Base-by-base conservation (phyloP, 805 yeast species). In the Metschnikowia similis region DNA sequence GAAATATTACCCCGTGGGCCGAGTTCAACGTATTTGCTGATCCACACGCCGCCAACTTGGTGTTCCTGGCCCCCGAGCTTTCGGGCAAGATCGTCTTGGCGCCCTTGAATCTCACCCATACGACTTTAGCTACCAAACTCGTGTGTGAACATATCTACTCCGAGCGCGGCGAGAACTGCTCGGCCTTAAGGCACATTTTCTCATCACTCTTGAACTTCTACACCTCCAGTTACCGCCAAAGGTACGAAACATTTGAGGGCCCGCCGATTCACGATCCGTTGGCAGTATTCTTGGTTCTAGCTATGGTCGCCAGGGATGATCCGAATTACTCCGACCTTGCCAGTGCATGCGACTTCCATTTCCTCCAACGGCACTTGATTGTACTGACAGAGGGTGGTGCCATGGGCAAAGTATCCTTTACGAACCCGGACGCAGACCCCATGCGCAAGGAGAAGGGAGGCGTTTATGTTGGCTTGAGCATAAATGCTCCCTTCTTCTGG, bases 1-100 rank as follows among this genome's bases (percentile, higher is more conserved):
- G 84, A 1, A 82, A 82, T 57, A 59, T 68, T 48, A 75, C 82
- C 4, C 66, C 69, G 16, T 74, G 72, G 43, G 82, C 92, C 6
- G 96, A 89, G 63, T 89, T 87, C 71, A 89, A 89, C 65, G 74
- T 87, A 35, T 76, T 78, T 71, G 74, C 81, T 47, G 97, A 89
- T 63, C 89, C 96, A 1, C 74, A 76, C 37, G 95, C 96, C 5
- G 88, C 96, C 0, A 66, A 78, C 27, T 62, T 66, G 13, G 75
- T 89, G 2, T 66, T 89, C 6, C 59, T 64, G 11, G 82, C 82
- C 58, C 65, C 69, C 0, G 61, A 66, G 0, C 59, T 87, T 14
- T 61, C 65, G n/a, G 66, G 74, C 11, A 83, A 79, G 58, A 72
- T 77, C 11, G 59, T 85, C 3, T 63, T 87, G 41, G 75, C 79